Base-by-base conservation (phyloP, 2,329 filamentous ascomycete species). In the Ceratocystis ficicola region DNA sequence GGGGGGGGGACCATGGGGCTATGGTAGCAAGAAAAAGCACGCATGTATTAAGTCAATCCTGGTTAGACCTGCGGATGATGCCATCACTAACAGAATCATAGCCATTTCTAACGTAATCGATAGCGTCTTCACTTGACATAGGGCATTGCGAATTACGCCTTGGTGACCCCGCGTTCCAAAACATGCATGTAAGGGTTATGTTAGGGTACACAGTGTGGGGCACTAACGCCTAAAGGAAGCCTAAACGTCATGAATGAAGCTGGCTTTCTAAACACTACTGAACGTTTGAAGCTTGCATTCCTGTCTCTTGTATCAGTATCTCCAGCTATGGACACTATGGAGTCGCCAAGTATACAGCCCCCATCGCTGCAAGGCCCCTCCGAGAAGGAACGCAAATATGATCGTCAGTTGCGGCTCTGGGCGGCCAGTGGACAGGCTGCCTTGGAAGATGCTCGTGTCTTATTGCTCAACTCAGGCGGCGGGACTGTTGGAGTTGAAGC, bases 331-430 rank as follows among this genome's bases (percentile, higher is more conserved):
- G 5, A 50, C 41, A 25, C 1, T 30, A 63, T 17, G 15, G n/a
- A 44, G 3, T n/a, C 25, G 15, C 63, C 48, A 20, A 77, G 82
- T 48, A 77, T 79, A 17, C 28, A 30, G 4, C 17, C 15, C 5
- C 22, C 55, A 12, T n/a, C 30, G 12, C 32, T 30, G 25, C 25
- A 28, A 36, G 80, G 79, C 0, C 82, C 81, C 7, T 81, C 83
- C 4, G 82, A 83, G 69, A 85, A 85, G 72, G 83, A 85, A 69
- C 84, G 83, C 75, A 95, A 90, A 73, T 99, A 99, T 77, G 94
- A 99, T 75, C 86, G 94, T 64, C 94, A 99, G 76, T 85, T 99
- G 50, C 87, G 95, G 64, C 79, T 99, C 15, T 99, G 94, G 94
- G 95, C 92, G 68, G 91, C 93, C 52, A 90, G 85, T 63, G 94